Evolutionary conservation across 768 basidiomycete genomes (phyloP), one percentile per base, ranked within the genome.

Genomic region (Boletus bicolor): DNA sequence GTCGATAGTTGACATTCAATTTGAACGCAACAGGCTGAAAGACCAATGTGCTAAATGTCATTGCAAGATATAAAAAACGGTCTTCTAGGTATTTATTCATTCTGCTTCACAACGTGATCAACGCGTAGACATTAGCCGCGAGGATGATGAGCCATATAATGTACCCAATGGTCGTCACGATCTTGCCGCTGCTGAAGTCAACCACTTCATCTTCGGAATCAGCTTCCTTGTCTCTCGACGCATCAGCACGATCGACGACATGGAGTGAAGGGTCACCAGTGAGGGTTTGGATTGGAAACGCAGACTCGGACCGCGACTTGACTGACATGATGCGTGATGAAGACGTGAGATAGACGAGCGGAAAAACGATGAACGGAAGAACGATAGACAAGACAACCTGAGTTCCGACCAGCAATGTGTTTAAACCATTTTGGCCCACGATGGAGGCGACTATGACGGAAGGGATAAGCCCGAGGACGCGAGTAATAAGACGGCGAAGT

Each of bases 301-400:
- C n/a, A 9, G 35, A 45, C 12, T 36, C 17, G 44, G 50, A 21
- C 45, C 10, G 11, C 56, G 60, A 65, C 57, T 56, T 78, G 52
- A 87, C 84, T 10, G 76, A 77, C 93, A 94, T 94, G 64, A 93
- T 77, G 9, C 76, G 69, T 56, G 82, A 82, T 7, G 74, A 76
- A 60, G 85, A 75, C 15, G 91, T 92, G 64, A 91, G 79, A 64
- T 77, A 91, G 49, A 94, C 74, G 52, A 93, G 79, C 0, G 92
- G 93, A 59, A 91, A 77, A n/a, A 85, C 80, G 73, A 94, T 79
- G 73, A 93, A 93, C 0, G 93, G 93, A 5, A 95, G 81, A 9
- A 91, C 82, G 67, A 96, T 79, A 28, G 87, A 86, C 30, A 98
- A 79, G 36, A 86, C 78, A 51, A 95, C 94, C 69, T 97, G 94